Percentiles rank a stretch among this genome's conserved stretches.
Evolutionary conservation across 75 land plant species (phyloP).

Genomic region (Pinus albicaulis): DNA sequence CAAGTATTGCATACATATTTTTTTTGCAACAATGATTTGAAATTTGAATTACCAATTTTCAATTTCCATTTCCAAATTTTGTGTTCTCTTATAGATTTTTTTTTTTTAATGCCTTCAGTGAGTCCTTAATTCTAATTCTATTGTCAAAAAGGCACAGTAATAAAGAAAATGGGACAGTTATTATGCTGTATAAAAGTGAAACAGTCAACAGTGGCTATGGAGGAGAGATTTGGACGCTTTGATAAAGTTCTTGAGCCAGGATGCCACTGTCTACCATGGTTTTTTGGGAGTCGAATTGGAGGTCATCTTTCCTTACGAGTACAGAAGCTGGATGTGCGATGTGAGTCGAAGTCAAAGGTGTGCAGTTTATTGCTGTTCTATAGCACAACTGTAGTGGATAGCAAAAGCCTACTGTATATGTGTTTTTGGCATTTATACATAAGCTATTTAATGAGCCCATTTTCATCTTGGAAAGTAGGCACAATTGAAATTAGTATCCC

Average conservation of each 20-base stretch:
- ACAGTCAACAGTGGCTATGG: constrained; percentile 83
- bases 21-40: too few species aligned
- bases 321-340: constrained; percentile 90
- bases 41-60: too few species aligned
- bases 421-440: too few species aligned
- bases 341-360: constrained; percentile 98
- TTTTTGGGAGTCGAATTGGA: constrained; percentile 57
- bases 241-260: constrained; percentile 89
- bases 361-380: neutral
- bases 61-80: too few species aligned
- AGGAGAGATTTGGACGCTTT: constrained; percentile 87
- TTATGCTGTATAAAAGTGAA: constrained; percentile 73
- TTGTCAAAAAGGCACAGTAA: too few species aligned
- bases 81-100: too few species aligned
- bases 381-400: neutral
- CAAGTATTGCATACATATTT: too few species aligned
- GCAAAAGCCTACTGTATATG: neutral
- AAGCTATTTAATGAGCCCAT: neutral
- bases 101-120: too few species aligned
- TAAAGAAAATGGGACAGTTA: constrained; percentile 10
- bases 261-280: constrained; percentile 92
- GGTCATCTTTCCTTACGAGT: constrained; percentile 72
- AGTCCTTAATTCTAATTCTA: too few species aligned
- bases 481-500: neutral
- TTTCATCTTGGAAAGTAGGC: neutral